Percentiles rank a stretch among this genome's conserved stretches.
Conservation (phyloP, 1,284 basidiomycete genomes). For the Trichosporon inkin region DNA sequence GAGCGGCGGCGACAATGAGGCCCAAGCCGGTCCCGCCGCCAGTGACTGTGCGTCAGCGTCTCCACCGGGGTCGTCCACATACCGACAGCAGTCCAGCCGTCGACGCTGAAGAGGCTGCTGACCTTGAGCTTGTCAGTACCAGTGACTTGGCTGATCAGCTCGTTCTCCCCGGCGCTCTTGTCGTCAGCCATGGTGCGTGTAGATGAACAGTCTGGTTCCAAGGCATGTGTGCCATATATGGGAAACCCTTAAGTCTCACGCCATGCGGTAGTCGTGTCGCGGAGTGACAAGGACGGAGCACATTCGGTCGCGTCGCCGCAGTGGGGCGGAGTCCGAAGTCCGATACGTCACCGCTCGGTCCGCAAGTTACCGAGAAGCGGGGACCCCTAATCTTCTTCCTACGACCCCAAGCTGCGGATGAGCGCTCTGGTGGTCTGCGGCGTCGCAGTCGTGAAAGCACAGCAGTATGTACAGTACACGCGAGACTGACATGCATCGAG, state of each 20-base stretch:
- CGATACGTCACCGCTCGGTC: not conserved
- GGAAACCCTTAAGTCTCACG: not conserved
- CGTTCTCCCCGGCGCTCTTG: not conserved
- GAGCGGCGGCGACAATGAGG: constrained; percentile 38
- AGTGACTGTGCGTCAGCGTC: constrained; percentile 23
- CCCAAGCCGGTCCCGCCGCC: constrained; percentile 42
- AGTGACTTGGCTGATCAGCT: not conserved
- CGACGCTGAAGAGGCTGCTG: constrained; percentile 28
- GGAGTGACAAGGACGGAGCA: not conserved
- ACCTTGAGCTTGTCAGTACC: constrained; percentile 23
- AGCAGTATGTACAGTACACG: too few relatives aligned
- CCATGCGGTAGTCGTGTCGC: not conserved
- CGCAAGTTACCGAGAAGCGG: too few relatives aligned
- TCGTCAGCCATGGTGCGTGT: not conserved
- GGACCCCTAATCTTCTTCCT: too few relatives aligned
- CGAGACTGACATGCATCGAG: too few relatives aligned
- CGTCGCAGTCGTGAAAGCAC: too few relatives aligned
- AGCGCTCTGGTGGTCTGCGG: too few relatives aligned
- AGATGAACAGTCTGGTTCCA: not conserved
- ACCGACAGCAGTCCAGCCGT: constrained; percentile 32
- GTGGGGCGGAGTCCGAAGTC: not conserved
- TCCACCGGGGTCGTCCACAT: not conserved
- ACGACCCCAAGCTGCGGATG: too few relatives aligned
- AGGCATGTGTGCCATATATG: not conserved
- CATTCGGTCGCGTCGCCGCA: too few relatives aligned